Conservation (phyloP, 2,329 filamentous ascomycete species). For the Exophiala phaeomuriformis region DNA sequence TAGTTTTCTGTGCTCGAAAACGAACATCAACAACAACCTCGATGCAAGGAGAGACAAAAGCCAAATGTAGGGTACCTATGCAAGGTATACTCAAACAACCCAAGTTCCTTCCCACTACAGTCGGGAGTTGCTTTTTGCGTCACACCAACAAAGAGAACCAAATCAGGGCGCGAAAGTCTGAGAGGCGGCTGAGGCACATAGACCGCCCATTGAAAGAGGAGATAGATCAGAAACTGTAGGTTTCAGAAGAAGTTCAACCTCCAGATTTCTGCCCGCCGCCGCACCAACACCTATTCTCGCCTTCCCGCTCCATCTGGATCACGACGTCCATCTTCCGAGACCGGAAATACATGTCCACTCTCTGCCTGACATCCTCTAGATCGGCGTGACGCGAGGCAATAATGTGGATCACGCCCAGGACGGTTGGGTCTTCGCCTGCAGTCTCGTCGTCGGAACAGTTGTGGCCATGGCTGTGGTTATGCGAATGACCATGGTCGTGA, state of each 20-base stretch:
- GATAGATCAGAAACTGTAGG: no score
- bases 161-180: no score
- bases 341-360: conserved; percentile 64
- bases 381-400: conserved; percentile 65
- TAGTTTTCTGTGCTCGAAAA: no score
- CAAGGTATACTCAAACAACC: no score
- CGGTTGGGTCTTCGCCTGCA: conserved; percentile 35
- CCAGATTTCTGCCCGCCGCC: conserved; percentile 14
- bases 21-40: no score
- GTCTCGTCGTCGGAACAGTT: conserved; percentile 28
- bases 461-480: conserved; percentile 29
- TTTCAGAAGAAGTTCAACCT: neutral
- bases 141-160: no score
- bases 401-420: conserved; percentile 81
- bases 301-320: conserved; percentile 81
- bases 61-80: no score
- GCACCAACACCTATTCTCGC: conserved; percentile 61
- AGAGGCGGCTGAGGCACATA: no score
- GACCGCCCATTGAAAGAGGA: no score
- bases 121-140: no score
- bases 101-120: no score
- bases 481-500: conserved; percentile 30
- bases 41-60: no score
- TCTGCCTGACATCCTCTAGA: conserved; percentile 72
- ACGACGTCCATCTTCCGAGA: conserved; percentile 71